Percentiles rank a stretch among this genome's conserved stretches.
Conservation (phyloP, 257 asterid genomes). For the Anisodus acutangulus region DNA sequence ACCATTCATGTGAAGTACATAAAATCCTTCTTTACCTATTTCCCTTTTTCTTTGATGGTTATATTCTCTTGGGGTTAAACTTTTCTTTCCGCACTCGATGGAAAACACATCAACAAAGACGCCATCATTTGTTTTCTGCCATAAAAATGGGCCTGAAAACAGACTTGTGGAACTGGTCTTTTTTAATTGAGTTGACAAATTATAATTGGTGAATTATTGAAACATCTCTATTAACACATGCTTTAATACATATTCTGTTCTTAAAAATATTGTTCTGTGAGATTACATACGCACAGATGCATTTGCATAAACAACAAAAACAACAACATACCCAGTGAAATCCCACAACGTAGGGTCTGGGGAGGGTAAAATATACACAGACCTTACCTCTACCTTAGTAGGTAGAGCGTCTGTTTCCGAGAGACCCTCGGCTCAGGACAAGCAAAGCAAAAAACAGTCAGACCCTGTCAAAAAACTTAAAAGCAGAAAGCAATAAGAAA, state of each 20-base stretch:
- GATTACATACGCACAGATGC: slow-evolving; percentile 5
- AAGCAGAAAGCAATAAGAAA: too few relatives aligned
- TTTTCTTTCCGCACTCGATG: neutral
- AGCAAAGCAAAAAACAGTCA: too few relatives aligned
- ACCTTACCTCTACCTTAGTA: too few relatives aligned
- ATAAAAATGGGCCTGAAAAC: neutral
- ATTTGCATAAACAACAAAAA: neutral
- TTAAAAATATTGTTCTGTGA: neutral
- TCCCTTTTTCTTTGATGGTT: slow-evolving; percentile 17
- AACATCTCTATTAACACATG: neutral
- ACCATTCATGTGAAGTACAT: slow-evolving; percentile 97
- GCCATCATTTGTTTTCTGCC: neutral
- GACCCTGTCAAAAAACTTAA: too few relatives aligned
- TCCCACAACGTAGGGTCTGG: too few relatives aligned
- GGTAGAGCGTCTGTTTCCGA: too few relatives aligned
- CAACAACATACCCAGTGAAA: too few relatives aligned
- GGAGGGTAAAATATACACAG: too few relatives aligned
- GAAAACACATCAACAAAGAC: neutral
- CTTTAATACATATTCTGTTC: neutral
- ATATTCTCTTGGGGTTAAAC: neutral
- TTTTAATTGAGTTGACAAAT: slow-evolving; percentile 11
- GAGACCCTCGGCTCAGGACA: too few relatives aligned
- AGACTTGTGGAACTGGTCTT: neutral
- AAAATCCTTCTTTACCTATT: slow-evolving; percentile 22
- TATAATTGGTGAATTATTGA: neutral